Conservation (phyloP, 345 rosid genomes). For the Fremontodendron californicum region DNA sequence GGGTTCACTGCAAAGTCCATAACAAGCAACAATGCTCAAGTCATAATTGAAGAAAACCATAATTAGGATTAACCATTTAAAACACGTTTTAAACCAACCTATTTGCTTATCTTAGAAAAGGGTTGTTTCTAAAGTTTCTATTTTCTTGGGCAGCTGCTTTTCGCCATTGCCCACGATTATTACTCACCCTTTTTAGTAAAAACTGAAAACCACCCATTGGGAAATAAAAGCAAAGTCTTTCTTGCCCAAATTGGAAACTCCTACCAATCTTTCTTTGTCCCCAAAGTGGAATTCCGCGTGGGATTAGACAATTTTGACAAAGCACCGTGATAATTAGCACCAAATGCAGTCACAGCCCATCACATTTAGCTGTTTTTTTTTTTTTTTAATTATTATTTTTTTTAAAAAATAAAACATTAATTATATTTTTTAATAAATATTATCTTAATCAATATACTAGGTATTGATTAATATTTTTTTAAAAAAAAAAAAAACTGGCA, state of each 20-base stretch:
- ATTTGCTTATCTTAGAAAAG: background rate
- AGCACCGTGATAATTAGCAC: background rate
- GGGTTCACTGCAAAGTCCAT: background rate
- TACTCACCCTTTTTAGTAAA: background rate
- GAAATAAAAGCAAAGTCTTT: background rate
- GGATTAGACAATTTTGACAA: background rate
- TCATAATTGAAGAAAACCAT: background rate
- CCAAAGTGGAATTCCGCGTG: background rate
- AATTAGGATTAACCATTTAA: background rate
- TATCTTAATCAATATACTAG: too few relatives aligned
- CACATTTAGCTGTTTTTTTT: too few relatives aligned
- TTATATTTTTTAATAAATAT: too few relatives aligned
- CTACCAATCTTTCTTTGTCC: background rate
- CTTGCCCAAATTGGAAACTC: background rate
- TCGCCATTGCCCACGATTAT: background rate
- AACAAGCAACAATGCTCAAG: background rate
- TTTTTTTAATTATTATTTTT: too few relatives aligned
- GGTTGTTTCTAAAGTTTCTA: background rate
- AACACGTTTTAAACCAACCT: background rate
- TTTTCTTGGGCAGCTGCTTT: background rate
- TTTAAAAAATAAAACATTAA: too few relatives aligned
- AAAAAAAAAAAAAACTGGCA: too few relatives aligned
- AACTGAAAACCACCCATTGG: background rate
- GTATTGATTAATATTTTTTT: too few relatives aligned
- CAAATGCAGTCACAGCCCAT: background rate